Conservation (phyloP, 352 stramenopile genomes). For the Poterioochromonas sp. region DNA sequence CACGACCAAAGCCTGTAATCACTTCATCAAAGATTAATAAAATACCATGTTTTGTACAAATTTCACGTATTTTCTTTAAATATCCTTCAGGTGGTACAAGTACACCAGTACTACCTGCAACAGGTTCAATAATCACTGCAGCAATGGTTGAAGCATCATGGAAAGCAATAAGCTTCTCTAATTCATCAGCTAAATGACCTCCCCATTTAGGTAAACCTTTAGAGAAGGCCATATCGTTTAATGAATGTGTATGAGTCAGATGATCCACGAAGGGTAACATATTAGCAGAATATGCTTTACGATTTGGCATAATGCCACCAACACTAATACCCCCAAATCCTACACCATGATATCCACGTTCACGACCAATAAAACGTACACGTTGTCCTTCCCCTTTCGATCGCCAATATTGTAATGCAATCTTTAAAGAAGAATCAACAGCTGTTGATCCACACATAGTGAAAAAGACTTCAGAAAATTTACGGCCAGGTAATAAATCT, state of each 20-base stretch:
- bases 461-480: constrained; percentile 73
- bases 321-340: constrained; percentile 67
- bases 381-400: constrained; percentile 43
- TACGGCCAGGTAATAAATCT: constrained; percentile 57
- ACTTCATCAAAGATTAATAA: constrained; percentile 81
- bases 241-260: constrained; percentile 64
- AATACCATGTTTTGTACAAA: constrained; percentile 81
- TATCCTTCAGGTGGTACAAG: constrained; percentile 68
- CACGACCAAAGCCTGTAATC: constrained; percentile 70
- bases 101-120: constrained; percentile 70
- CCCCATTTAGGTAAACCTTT: constrained; percentile 47
- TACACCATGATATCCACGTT: constrained; percentile 73
- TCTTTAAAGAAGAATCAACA: constrained; percentile 76
- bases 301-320: constrained; percentile 74
- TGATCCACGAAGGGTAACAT: constrained; percentile 67
- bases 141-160: constrained; percentile 66
- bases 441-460: constrained; percentile 68
- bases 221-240: constrained; percentile 64
- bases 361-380: constrained; percentile 68
- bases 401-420: constrained; percentile 68
- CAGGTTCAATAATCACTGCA: constrained; percentile 70
- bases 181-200: constrained; percentile 47
- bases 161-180: constrained; percentile 69
- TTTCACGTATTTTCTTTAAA: constrained; percentile 73
- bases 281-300: constrained; percentile 61